Conservation (phyloP, 805 yeast species). For the Candida tammaniensis region DNA sequence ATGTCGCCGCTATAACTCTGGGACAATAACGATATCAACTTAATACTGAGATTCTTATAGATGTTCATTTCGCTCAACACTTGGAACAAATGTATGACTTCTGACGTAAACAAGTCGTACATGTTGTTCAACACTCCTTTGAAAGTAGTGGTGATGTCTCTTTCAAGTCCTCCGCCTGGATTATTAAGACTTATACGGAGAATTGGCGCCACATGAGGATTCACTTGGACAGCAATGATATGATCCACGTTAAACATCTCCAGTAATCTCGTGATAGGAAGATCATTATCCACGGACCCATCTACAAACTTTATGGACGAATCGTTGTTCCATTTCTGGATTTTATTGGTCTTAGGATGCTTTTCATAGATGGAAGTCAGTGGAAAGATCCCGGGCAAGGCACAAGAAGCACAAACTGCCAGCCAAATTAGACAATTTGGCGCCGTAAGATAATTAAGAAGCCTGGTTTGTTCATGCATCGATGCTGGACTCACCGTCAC, state of each 20-base stretch:
- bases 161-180: constrained; percentile 68
- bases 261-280: constrained; percentile 84
- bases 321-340: constrained; percentile 77
- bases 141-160: constrained; percentile 53
- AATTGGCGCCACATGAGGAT: constrained; percentile 92
- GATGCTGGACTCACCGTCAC: constrained; percentile 93
- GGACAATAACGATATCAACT: constrained; percentile 69
- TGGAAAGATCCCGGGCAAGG: constrained; percentile 89
- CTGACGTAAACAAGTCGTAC: constrained; percentile 62
- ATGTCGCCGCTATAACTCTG: constrained; percentile 93
- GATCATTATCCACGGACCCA: constrained; percentile 93
- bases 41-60: constrained; percentile 67
- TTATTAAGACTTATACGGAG: constrained; percentile 65
- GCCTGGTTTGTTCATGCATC: constrained; percentile 83
- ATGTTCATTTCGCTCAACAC: constrained; percentile 75
- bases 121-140: constrained; percentile 51
- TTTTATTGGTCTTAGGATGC: constrained; percentile 65
- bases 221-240: constrained; percentile 95
- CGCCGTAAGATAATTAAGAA: constrained; percentile 75
- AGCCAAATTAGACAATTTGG: constrained; percentile 84
- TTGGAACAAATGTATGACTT: constrained; percentile 74
- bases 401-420: constrained; percentile 90
- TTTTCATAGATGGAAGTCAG: constrained; percentile 84
- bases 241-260: constrained; percentile 98
- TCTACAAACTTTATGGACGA: constrained; percentile 81